Conservation (phyloP, 2,329 filamentous ascomycete genomes). For the Parasarocladium wereldwijsianum region DNA sequence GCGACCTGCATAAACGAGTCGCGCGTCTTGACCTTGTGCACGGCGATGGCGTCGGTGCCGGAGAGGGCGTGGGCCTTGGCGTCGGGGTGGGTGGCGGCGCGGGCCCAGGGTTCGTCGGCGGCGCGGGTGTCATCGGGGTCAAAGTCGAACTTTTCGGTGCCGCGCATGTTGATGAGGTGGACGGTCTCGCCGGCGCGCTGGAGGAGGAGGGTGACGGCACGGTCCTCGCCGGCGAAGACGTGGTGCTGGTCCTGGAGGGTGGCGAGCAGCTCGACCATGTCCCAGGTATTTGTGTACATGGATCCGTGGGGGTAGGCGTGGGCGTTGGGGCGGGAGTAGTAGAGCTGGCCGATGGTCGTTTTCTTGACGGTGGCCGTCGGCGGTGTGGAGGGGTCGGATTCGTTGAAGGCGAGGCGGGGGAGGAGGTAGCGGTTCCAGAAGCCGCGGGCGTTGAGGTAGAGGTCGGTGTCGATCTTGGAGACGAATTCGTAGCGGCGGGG, state of each 20-base stretch:
- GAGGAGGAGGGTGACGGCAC: slow-evolving; percentile 14
- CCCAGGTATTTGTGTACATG: slow-evolving; percentile 20
- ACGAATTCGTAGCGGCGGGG: slow-evolving; percentile 14
- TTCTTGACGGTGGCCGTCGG: slow-evolving; percentile 8
- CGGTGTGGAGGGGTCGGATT: not conserved
- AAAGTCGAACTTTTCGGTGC: slow-evolving; percentile 17
- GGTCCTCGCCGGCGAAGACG: slow-evolving; percentile 16
- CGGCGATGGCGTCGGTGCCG: slow-evolving; percentile 10
- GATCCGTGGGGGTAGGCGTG: slow-evolving; percentile 16
- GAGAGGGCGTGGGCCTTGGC: slow-evolving; percentile 12
- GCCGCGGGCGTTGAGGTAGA: slow-evolving; percentile 16
- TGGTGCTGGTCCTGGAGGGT: slow-evolving; percentile 12
- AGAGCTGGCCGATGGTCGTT: slow-evolving; percentile 16
- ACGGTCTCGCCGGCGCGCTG: slow-evolving; percentile 11
- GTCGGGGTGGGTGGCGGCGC: slow-evolving; percentile 10
- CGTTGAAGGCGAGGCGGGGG: slow-evolving; percentile 8
- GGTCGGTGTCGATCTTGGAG: slow-evolving; percentile 18
- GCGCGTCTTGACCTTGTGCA: slow-evolving; percentile 15
- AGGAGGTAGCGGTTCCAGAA: slow-evolving; percentile 16
- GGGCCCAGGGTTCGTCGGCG: slow-evolving; percentile 15
- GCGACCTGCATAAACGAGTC: slow-evolving; percentile 14
- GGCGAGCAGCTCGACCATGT: slow-evolving; percentile 14
- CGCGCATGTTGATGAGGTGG: slow-evolving; percentile 14
- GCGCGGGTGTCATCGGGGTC: slow-evolving; percentile 12
- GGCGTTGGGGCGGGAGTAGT: slow-evolving; percentile 11